Conservation (phyloP, 192 early-diverging fungal species). For the Rhizophagus clarus region DNA sequence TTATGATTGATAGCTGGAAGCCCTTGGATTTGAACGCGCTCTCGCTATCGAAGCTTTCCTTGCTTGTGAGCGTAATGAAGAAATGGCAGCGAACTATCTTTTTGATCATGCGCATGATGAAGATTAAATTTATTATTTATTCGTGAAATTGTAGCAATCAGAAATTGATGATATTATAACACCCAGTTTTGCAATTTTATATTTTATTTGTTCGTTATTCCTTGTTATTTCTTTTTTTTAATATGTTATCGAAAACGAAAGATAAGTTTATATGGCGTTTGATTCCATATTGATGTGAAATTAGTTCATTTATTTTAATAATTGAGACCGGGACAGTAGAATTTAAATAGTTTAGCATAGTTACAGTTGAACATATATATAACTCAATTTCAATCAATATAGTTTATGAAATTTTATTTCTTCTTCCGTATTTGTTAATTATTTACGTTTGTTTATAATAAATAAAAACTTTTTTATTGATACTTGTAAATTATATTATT, state of each 20-base stretch:
- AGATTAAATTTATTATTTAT: conserved; percentile 36
- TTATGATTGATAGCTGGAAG: conserved; percentile 60
- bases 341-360: not conserved
- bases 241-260: not conserved
- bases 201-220: not conserved
- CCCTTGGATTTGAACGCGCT: conserved; percentile 83
- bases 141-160: not conserved
- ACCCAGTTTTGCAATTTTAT: not conserved
- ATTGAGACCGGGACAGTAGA: not conserved
- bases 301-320: not conserved
- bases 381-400: too few relatives aligned
- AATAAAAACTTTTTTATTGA: not conserved
- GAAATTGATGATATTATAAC: not conserved
- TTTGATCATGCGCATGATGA: conserved; percentile 80
- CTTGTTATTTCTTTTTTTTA: not conserved
- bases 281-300: not conserved
- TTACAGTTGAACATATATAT: not conserved
- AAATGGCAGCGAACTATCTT: conserved; percentile 94
- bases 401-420: too few relatives aligned
- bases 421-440: too few relatives aligned
- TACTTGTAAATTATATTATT: too few relatives aligned
- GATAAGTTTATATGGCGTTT: not conserved
- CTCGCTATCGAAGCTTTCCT: conserved; percentile 91
- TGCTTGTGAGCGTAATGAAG: conserved; percentile 98
- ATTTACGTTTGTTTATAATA: not conserved